phyloP scores from a whole-genome alignment of 2,329 filamentous ascomycete species.

The Arachnomyces sp. region DNA sequence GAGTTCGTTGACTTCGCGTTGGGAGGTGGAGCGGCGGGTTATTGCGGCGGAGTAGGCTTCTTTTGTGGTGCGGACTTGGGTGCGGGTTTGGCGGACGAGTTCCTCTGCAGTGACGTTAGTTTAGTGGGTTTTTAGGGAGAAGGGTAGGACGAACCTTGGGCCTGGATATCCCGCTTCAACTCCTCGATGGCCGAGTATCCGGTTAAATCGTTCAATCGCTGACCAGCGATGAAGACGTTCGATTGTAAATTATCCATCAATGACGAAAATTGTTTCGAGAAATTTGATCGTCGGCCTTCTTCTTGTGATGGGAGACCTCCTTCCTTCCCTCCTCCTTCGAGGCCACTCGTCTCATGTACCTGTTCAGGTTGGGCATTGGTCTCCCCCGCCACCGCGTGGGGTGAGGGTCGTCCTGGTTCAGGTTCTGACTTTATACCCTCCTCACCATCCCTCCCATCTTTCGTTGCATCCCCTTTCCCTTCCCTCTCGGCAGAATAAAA shows the following conservation, averaged over 20 bases:
- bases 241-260: conserved; percentile 86
- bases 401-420: background rate
- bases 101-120: conserved; percentile 34
- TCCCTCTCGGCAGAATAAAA: conserved; percentile 22
- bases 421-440: conserved; percentile 14
- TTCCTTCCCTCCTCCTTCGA: background rate
- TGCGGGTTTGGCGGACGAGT: conserved; percentile 47
- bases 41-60: conserved; percentile 75
- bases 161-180: conserved; percentile 68
- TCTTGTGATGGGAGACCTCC: conserved; percentile 42
- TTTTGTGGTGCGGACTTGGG: conserved; percentile 62
- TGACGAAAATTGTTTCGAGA: conserved; percentile 54
- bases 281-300: conserved; percentile 46
- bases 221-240: conserved; percentile 74
- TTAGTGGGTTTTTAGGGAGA: background rate
- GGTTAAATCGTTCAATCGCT: conserved; percentile 86
- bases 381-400: background rate
- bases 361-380: background rate
- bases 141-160: conserved; percentile 43
- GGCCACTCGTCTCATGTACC: background rate
- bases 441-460: conserved; percentile 7
- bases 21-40: conserved; percentile 71
- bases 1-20: conserved; percentile 90
- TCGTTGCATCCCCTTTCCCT: conserved; percentile 10
- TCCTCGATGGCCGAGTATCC: conserved; percentile 87